Conservation (phyloP, 192 early-diverging fungal species). For the Coemansia interrupta region DNA sequence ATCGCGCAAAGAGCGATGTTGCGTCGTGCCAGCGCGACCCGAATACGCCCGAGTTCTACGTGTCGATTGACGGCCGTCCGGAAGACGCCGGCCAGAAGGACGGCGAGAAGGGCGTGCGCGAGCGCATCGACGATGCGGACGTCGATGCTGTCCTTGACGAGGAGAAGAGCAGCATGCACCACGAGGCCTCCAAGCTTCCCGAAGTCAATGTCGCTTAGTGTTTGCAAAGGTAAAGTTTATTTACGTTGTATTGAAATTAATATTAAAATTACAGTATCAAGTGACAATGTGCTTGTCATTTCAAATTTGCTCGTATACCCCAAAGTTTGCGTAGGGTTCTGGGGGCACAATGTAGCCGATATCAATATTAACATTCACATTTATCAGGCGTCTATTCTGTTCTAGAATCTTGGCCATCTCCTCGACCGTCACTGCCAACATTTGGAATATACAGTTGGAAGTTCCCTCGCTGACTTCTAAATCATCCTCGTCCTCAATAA, state of each 20-base stretch:
- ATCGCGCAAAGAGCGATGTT: conserved; percentile 12
- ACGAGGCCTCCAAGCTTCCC: conserved; percentile 24
- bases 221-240: neutral
- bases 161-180: conserved; percentile 22
- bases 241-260: neutral
- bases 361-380: neutral
- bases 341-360: neutral
- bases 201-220: conserved; percentile 16
- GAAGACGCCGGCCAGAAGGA: conserved; percentile 2
- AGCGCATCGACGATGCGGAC: conserved; percentile 2
- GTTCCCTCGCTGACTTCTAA: no score
- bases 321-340: no score
- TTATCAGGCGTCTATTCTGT: neutral
- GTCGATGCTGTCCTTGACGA: conserved; percentile 12
- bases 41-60: conserved; percentile 42
- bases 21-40: conserved; percentile 46
- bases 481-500: no score
- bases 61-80: conserved; percentile 34
- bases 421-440: no score
- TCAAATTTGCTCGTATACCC: no score
- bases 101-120: conserved; percentile 4
- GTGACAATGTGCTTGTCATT: neutral
- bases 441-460: no score
- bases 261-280: neutral
- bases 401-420: no score